Conservation (phyloP, 2,329 filamentous ascomycete species). For the Alternaria infectoria region DNA sequence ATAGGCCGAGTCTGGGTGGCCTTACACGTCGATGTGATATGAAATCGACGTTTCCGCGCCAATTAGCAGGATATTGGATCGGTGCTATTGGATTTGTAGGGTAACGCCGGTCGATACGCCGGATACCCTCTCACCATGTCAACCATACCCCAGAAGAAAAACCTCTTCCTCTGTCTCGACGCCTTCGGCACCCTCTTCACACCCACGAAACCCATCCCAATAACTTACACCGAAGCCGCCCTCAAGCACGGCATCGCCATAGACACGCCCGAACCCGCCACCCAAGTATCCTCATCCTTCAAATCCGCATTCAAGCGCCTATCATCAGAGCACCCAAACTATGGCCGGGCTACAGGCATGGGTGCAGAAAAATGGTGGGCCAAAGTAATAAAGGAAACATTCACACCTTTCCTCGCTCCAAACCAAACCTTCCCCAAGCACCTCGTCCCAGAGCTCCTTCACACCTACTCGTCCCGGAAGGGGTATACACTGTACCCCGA, state of each 20-base stretch:
- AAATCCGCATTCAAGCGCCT: slow-evolving; percentile 57
- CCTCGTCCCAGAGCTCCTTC: slow-evolving; percentile 58
- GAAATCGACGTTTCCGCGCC: too few species aligned
- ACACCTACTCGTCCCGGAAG: slow-evolving; percentile 60
- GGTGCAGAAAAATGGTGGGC: slow-evolving; percentile 65
- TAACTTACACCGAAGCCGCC: slow-evolving; percentile 63
- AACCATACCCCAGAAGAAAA: slow-evolving; percentile 35
- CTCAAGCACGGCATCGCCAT: slow-evolving; percentile 56
- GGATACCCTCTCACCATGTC: slow-evolving; percentile 4
- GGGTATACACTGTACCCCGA: slow-evolving; percentile 60
- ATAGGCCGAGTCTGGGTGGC: background rate
- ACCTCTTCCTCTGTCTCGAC: slow-evolving; percentile 67
- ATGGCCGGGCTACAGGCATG: slow-evolving; percentile 61
- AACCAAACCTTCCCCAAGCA: slow-evolving; percentile 50
- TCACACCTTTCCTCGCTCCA: slow-evolving; percentile 33
- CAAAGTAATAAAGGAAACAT: slow-evolving; percentile 63
- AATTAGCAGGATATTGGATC: background rate
- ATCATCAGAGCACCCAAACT: slow-evolving; percentile 61
- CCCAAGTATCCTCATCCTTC: slow-evolving; percentile 40
- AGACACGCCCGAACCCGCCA: slow-evolving; percentile 42
- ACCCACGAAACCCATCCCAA: slow-evolving; percentile 57
- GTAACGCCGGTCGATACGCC: background rate
- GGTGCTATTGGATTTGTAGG: background rate
- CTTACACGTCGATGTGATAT: background rate
- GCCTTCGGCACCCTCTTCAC: slow-evolving; percentile 70